phyloP scores from a whole-genome alignment of 345 rosid genomes.

The Eucalyptus cladocalyx region DNA sequence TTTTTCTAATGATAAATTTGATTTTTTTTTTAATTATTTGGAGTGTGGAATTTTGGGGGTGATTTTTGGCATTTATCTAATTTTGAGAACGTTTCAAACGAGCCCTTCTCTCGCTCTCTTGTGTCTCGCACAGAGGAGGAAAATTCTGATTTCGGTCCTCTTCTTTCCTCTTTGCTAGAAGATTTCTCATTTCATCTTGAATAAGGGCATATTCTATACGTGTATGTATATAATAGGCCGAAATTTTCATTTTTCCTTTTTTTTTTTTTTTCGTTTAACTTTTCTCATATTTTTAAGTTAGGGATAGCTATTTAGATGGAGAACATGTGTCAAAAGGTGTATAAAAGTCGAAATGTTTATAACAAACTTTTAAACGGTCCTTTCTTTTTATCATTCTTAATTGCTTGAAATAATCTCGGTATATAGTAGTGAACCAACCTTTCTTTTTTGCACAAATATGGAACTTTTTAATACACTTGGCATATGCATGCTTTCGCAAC shows the following conservation, averaged over 20 bases:
- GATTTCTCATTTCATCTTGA: not conserved
- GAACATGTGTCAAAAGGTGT: not conserved
- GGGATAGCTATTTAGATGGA: not conserved
- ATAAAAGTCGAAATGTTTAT: not conserved
- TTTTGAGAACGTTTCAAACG: not conserved
- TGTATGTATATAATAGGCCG: not conserved
- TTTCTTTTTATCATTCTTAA: not conserved
- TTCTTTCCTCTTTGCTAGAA: not conserved
- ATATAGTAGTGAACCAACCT: not conserved
- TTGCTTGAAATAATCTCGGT: not conserved
- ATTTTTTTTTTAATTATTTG: not conserved
- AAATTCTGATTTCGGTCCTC: not conserved
- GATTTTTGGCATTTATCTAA: not conserved
- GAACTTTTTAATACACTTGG: not conserved
- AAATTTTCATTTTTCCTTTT: not conserved
- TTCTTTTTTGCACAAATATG: not conserved
- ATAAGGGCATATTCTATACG: not conserved
- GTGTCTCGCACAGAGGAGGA: not conserved
- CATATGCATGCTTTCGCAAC: not conserved
- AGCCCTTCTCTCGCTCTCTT: not conserved
- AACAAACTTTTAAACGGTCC: not conserved
- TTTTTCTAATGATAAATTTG: no score
- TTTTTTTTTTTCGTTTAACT: not conserved
- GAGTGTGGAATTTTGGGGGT: not conserved
- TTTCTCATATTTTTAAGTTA: not conserved